Percentiles rank a stretch among this genome's conserved stretches.
These are phyloP conservation scores for Cardamine occulta DNA, from an alignment of 345 rosid genomes.

Conservation along the genomic window DNA sequence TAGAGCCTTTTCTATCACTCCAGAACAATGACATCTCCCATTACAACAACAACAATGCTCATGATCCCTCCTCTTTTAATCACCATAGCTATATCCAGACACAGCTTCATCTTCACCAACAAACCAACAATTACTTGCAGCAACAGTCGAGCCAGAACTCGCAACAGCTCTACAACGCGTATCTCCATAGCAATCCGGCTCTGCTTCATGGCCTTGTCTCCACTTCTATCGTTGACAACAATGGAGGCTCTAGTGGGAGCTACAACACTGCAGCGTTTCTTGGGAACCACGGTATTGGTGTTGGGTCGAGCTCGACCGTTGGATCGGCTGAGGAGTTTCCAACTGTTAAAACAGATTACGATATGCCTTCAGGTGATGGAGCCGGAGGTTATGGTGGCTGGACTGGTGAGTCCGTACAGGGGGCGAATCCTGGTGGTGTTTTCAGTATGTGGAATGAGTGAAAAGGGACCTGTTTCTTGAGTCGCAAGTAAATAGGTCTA, in stretches of 20 bases:
- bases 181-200: constrained; percentile 69
- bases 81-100: constrained; percentile 65
- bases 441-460: constrained; percentile 93
- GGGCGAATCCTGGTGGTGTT: constrained; percentile 67
- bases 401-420: constrained; percentile 69
- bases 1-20: constrained; percentile 67
- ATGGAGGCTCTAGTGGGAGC: constrained; percentile 38
- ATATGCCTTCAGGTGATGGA: constrained; percentile 54
- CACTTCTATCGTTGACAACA: constrained; percentile 35
- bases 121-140: constrained; percentile 53
- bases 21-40: constrained; percentile 79
- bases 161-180: constrained; percentile 67
- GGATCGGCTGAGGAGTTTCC: constrained; percentile 64
- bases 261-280: constrained; percentile 54
- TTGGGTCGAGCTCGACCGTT: constrained; percentile 52
- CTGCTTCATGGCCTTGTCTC: constrained; percentile 67
- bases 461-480: constrained; percentile 38
- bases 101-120: constrained; percentile 78
- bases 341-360: constrained; percentile 88
- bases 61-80: constrained; percentile 64
- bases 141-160: constrained; percentile 54
- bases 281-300: constrained; percentile 60
- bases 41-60: constrained; percentile 48
- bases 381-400: constrained; percentile 72
- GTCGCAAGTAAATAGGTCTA: constrained; percentile 18